Evolutionary conservation across 2,329 filamentous ascomycete species (phyloP), one percentile per base, ranked within the genome.

Genomic region (Monilinia laxa): DNA sequence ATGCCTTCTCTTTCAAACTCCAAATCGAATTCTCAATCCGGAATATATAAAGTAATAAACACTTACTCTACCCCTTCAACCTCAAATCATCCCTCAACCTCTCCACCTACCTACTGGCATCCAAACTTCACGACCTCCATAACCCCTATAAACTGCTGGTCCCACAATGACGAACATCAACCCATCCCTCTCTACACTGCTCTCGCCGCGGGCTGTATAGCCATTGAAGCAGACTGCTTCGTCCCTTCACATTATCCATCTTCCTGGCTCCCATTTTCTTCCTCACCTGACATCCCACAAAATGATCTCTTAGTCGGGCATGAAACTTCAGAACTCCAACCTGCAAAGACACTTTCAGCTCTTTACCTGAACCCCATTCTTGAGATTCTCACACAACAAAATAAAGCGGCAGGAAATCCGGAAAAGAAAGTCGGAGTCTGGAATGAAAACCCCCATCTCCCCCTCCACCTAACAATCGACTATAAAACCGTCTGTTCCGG

Each of bases 321-420:
- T 71, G 82, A 84, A 70, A 70, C 78, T 60, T 79, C 77, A 7
- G 82, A 85, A 20, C 76, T 88, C 16, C 85, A 81, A 11, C 71
- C 77, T 23, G 76, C 77, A 35, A 81, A 84, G 38, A 88, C 86
- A 1, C 79, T 89, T 4, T 77, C 82, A 59, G 81, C 81, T 2
- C 80, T 88, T 38, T 89, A 88, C 73, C 81, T 88, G 69, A 78
- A 85, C 54, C 86, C 86, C 3, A 84, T 89, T 64, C 76, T 87
- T 38, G 78, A 81, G 66, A 84, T 85, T 0, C 76, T 89, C 10
- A 76, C 80, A 45, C 80, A 81, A 20, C 82, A 86, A 71, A 89
- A 74, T 57, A 66, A 59, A 31, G 49, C 20, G 5, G 20, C 70
- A 12, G 62, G 64, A 3, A 52, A 65, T 12, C 47, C 31, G 14